Evolutionary conservation across 163 green algal species (phyloP), one percentile per base, ranked within the genome.

Genomic region (Coccomyxa subellipsoidea): DNA sequence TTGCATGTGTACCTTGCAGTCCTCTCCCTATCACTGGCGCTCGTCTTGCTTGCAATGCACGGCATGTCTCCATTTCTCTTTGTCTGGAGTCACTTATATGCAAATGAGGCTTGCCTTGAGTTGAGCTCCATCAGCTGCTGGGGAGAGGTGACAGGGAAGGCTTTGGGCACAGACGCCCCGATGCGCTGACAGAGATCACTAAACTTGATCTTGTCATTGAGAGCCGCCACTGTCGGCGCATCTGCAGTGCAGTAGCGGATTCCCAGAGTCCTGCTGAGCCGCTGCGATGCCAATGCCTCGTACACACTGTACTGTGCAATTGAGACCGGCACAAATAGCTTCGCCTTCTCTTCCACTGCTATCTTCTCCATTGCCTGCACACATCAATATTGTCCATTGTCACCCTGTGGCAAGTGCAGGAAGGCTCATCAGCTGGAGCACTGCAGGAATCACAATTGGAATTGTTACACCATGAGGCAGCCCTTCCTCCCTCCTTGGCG

Each of bases 181-280:
- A 89, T 72, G 35, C 75, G 54, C 29, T 84, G 27, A 70, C 84
- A 84, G 54, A 84, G 53, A 29, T 78, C 38, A 34, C 66, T 83
- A 10, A 86, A 88, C 21, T 47, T 79, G 25, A 77, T 84, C 59
- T 89, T 89, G 69, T 89, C 80, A 29, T 89, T 81, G 6, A 89
- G 76, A 10, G 81, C 47, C 0, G 83, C 83, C 31, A 81, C 82
- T 4, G 69, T 80, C 72, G 54, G 31, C 38, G 83, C 38, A 12
- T 38, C 38, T 38, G 87, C 80, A 9, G 83, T 83, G 76, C 73
- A 81, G 54, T 54, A 77, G 36, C 76, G 36, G 34, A 75, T 84
- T 31, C 81, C 79, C 21, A 76, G 66, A 21, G 79, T 80, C 76
- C 25, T 39, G 2, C 66, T 10, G 1, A 85, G 69, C 32, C 81